phyloP scores from a whole-genome alignment of 2,329 filamentous ascomycete genomes.

The Colletotrichum sojae region DNA sequence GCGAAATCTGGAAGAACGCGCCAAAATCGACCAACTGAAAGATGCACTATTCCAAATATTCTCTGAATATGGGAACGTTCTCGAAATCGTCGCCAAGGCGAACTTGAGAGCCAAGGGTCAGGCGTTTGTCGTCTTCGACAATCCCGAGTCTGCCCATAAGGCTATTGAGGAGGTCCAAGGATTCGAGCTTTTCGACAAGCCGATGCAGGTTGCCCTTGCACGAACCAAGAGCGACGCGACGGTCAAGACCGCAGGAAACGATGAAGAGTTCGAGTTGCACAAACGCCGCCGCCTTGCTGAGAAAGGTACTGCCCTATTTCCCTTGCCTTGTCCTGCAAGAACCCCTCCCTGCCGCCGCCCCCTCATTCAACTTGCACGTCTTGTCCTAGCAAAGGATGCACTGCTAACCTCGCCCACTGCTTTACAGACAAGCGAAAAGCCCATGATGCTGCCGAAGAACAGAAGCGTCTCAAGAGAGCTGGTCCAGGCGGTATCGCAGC shows the following conservation, averaged over 20 bases:
- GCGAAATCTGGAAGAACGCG: slow-evolving; percentile 92
- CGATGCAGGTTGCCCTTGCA: slow-evolving; percentile 87
- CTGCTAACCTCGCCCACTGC: slow-evolving; percentile 10
- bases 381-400: not conserved
- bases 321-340: not conserved
- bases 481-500: slow-evolving; percentile 58
- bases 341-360: not conserved
- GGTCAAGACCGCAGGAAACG: slow-evolving; percentile 79
- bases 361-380: not conserved
- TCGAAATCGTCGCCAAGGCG: slow-evolving; percentile 89
- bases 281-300: slow-evolving; percentile 88
- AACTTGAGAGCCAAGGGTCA: slow-evolving; percentile 95
- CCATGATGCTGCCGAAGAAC: slow-evolving; percentile 81
- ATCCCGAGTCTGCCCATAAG: slow-evolving; percentile 80
- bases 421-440: slow-evolving; percentile 81
- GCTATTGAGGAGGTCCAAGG: slow-evolving; percentile 93
- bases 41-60: slow-evolving; percentile 84
- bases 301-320: slow-evolving; percentile 75
- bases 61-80: slow-evolving; percentile 86
- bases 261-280: slow-evolving; percentile 88
- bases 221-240: slow-evolving; percentile 90
- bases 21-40: slow-evolving; percentile 84
- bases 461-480: slow-evolving; percentile 81
- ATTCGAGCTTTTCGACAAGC: slow-evolving; percentile 93
- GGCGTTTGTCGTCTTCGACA: slow-evolving; percentile 93